A percentile compares a stretch with the other conserved stretches of the same genome.
phyloP scores from a whole-genome alignment of 495 filamentous ascomycete species.

The Penicillium parvum region DNA sequence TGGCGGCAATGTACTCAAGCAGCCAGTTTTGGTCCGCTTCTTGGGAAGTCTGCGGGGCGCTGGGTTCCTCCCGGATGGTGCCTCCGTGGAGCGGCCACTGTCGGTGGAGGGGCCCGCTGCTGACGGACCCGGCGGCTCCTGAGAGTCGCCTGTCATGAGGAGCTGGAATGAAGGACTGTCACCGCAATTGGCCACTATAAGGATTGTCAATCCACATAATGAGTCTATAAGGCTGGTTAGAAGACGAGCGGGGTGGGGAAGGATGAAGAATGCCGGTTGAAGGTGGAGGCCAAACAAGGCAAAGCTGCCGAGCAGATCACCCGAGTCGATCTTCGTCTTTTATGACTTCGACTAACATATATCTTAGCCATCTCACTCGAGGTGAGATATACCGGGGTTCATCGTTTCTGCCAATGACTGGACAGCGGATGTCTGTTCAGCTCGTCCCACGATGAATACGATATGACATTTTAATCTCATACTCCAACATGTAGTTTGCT shows the following conservation, averaged over 20 bases:
- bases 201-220: slow-evolving; percentile 6
- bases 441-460: not conserved
- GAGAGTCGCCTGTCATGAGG: not conserved
- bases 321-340: slow-evolving; percentile 3
- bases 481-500: too few relatives aligned
- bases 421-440: too few relatives aligned
- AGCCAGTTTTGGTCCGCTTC: slow-evolving; percentile 94
- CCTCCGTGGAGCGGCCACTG: slow-evolving; percentile 2
- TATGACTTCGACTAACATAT: too few relatives aligned
- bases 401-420: too few relatives aligned
- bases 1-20: slow-evolving; percentile 66
- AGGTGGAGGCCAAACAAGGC: slow-evolving; percentile 10
- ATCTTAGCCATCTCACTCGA: too few relatives aligned
- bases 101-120: not conserved
- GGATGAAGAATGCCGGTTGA: not conserved
- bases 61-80: slow-evolving; percentile 12
- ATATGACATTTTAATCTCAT: too few relatives aligned
- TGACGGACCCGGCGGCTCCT: not conserved
- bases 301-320: slow-evolving; percentile 26
- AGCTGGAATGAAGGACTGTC: not conserved
- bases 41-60: slow-evolving; percentile 27
- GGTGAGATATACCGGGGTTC: too few relatives aligned
- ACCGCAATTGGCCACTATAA: not conserved
- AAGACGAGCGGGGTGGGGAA: not conserved
- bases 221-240: slow-evolving; percentile 7